Percentiles rank a stretch among this genome's conserved stretches.
These are phyloP conservation scores for Chenopodium album DNA, from an alignment of 148 eudicot genomes.

Conservation along the genomic window DNA sequence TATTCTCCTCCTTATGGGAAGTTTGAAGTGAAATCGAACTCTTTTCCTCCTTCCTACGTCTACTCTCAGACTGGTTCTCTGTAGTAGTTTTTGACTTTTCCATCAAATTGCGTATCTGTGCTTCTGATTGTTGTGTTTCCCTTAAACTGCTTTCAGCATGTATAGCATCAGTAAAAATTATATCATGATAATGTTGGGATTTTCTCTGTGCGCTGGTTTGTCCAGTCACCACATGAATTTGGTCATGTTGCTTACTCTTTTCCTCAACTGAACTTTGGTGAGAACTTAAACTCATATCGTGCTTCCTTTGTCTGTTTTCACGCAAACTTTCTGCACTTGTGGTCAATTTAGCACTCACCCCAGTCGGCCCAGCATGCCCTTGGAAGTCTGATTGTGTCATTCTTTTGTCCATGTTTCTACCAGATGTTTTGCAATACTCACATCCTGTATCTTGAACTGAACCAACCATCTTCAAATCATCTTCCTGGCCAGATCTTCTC, in stretches of 20 bases:
- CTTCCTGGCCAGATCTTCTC: slow-evolving; percentile 27
- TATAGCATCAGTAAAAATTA: slow-evolving; percentile 21
- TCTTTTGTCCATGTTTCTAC: slow-evolving; percentile 27
- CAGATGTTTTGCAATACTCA: slow-evolving; percentile 39
- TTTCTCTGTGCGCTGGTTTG: slow-evolving; percentile 28
- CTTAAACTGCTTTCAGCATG: slow-evolving; percentile 22
- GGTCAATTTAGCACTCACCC: slow-evolving; percentile 30
- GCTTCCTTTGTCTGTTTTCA: slow-evolving; percentile 36
- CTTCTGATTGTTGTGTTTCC: slow-evolving; percentile 29
- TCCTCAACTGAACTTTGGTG: slow-evolving; percentile 28
- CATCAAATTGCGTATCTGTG: slow-evolving; percentile 27
- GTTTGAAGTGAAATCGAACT: slow-evolving; percentile 27
- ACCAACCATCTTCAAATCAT: slow-evolving; percentile 20
- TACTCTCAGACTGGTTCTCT: slow-evolving; percentile 31
- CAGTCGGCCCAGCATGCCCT: slow-evolving; percentile 30
- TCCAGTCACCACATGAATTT: slow-evolving; percentile 25
- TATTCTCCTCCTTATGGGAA: slow-evolving; percentile 25
- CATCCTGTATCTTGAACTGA: slow-evolving; percentile 35
- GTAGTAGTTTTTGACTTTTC: slow-evolving; percentile 27
- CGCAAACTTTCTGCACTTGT: slow-evolving; percentile 30
- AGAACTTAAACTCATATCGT: slow-evolving; percentile 33
- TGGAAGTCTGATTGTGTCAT: slow-evolving; percentile 29
- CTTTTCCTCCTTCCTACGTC: slow-evolving; percentile 33
- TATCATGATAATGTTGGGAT: slow-evolving; percentile 27
- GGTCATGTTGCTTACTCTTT: slow-evolving; percentile 29